Conservation (phyloP, 1,139 yeast species). For the Nakaseomyces kungkrabaensis region DNA sequence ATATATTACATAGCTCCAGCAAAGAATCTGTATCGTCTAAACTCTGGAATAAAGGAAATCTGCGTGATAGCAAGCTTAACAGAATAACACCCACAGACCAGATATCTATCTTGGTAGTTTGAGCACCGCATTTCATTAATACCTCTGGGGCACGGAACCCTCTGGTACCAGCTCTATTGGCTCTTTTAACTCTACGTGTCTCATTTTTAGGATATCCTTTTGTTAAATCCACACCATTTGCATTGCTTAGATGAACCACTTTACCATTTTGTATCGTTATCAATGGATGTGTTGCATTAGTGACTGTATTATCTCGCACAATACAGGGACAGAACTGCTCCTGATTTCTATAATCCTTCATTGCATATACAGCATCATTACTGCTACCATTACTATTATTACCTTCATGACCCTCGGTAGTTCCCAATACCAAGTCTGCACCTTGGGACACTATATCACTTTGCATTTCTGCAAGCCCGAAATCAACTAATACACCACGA, state of each 20-base stretch:
- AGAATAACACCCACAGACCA: constrained; percentile 92
- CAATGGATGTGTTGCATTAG: constrained; percentile 12
- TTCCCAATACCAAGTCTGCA: background rate
- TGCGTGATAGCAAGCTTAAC: constrained; percentile 56
- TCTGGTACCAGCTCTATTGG: constrained; percentile 96
- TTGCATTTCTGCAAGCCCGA: constrained; percentile 72
- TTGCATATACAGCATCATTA: constrained; percentile 11
- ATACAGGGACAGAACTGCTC: constrained; percentile 28
- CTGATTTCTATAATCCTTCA: constrained; percentile 27
- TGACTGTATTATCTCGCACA: constrained; percentile 9
- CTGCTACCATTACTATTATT: constrained; percentile 6
- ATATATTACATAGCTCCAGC: constrained; percentile 72
- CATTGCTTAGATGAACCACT: constrained; percentile 21
- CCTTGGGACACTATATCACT: constrained; percentile 10
- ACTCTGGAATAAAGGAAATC: constrained; percentile 83
- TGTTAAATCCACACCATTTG: constrained; percentile 28
- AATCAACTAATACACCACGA: constrained; percentile 80
- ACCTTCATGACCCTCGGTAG: background rate
- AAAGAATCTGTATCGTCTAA: constrained; percentile 89
- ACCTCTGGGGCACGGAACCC: constrained; percentile 97
- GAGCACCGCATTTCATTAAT: constrained; percentile 75
- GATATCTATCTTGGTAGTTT: constrained; percentile 69
- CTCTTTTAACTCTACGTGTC: constrained; percentile 79
- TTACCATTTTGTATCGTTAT: constrained; percentile 27
- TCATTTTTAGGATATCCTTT: constrained; percentile 77